A percentile compares a stretch with the other conserved stretches of the same genome.
Evolutionary conservation across 768 basidiomycete species (phyloP).

Genomic region (Roridomyces roridus): DNA sequence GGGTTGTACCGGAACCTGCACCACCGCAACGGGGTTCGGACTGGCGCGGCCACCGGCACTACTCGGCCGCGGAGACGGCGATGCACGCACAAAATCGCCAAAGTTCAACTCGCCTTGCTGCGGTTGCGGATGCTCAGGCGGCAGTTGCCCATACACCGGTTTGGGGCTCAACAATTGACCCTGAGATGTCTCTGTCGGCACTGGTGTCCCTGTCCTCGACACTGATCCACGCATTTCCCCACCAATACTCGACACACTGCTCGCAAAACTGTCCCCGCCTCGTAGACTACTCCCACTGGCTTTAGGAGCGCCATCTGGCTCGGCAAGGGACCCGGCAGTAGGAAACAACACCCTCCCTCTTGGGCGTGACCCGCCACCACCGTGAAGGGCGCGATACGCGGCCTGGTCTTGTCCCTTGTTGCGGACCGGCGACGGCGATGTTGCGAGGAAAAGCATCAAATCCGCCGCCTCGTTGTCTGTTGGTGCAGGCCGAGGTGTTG

Average conservation of each 20-base stretch:
- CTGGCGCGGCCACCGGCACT: constrained; percentile 11
- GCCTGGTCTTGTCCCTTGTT: constrained; percentile 45
- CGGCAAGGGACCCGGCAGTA: constrained; percentile 29
- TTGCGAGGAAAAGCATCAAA: constrained; percentile 83
- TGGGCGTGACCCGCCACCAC: constrained; percentile 53
- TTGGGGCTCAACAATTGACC: constrained; percentile 29
- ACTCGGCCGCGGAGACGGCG: constrained; percentile 62
- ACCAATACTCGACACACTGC: constrained; percentile 49
- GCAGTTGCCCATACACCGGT: constrained; percentile 15
- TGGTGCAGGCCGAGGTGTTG: constrained; percentile 58
- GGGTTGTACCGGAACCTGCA: constrained; percentile 20
- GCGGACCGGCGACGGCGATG: constrained; percentile 82
- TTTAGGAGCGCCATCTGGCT: constrained; percentile 24
- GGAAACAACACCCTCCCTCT: constrained; percentile 79
- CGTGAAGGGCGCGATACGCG: constrained; percentile 63
- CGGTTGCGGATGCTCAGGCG: neutral
- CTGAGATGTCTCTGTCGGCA: constrained; percentile 13
- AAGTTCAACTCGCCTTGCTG: constrained; percentile 59
- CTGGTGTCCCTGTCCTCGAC: constrained; percentile 24
- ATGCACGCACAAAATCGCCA: constrained; percentile 76
- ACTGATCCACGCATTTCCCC: constrained; percentile 33
- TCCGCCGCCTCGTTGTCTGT: constrained; percentile 88
- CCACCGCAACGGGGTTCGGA: constrained; percentile 21
- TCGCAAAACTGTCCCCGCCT: constrained; percentile 49
- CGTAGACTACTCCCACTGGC: constrained; percentile 35